Evolutionary conservation across 1,284 basidiomycete genomes (phyloP), one percentile per base, ranked within the genome.

Genomic region (Ustilago sp.): DNA sequence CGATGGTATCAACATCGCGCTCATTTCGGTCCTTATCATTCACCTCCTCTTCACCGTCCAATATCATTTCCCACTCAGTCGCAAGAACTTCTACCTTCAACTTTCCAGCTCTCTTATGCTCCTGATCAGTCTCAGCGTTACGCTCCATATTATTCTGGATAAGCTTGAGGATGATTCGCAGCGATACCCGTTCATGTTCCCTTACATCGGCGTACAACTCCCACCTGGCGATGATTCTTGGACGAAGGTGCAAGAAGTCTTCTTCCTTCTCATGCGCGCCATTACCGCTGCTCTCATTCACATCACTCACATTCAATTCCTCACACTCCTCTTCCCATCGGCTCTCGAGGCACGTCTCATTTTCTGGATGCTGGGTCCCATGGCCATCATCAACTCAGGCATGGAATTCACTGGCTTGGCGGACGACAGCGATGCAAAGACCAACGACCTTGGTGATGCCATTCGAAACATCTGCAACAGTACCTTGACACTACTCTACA

Each of bases 221-320:
- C 89, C 91, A 57, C 91, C 97, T 3, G 94, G 94, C 1, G 91
- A 91, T 0, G 74, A 82, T 28, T 74, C 82, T 0, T 98, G 95
- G 95, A 89, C 88, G 2, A 83, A 88, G 6, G 89, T 90, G 0
- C 90, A 93, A 78, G 88, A 90, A 34, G 92, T 91, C 0, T 92
- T 92, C 4, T 98, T 94, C 94, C 89, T 93, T 51, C 88, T 94
- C 52, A 92, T 98, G 89, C 93, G 93, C 75, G 93, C 93, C 1
- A 89, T 93, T 11, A 93, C 93, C 9, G 93, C 92, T 9, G 92
- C 90, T 8, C 87, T 97, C 50, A 93, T 94, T 35, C 94, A 96
- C 68, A 92, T 94, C 68, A 97, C 96, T 0, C 95, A 99, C 87
- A 98, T 99, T 62, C 97, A 99, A 86, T 98, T 98, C 87, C 89